A percentile compares a stretch with the other conserved stretches of the same genome.
Evolutionary conservation across 2,329 filamentous ascomycete species (phyloP).

Genomic region (Penicillium sp.): DNA sequence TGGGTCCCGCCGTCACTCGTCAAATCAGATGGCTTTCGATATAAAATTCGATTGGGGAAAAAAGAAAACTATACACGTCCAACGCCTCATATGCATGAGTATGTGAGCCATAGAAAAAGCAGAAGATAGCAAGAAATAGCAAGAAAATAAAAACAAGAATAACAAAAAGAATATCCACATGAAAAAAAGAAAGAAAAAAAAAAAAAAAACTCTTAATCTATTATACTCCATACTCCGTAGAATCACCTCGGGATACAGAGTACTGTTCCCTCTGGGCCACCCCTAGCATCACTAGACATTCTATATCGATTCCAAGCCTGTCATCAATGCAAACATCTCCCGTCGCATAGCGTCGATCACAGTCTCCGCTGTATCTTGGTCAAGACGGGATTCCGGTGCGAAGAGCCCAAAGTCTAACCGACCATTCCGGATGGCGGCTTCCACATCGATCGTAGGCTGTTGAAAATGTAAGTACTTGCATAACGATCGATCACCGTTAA

Average conservation of each 20-base stretch:
- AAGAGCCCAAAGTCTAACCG: constrained; percentile 25
- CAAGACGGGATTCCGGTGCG: constrained; percentile 16
- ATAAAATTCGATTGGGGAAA: background rate
- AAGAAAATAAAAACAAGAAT: background rate
- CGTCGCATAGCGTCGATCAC: constrained; percentile 17
- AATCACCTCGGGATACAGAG: background rate
- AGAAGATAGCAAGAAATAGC: background rate
- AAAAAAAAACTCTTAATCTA: background rate
- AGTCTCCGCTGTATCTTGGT: constrained; percentile 9
- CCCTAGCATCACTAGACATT: constrained; percentile 3
- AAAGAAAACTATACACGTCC: constrained; percentile 14
- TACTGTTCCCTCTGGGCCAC: background rate
- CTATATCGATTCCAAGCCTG: constrained; percentile 4
- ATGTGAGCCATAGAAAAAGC: background rate
- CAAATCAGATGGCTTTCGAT: constrained; percentile 10
- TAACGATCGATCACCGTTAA: constrained; percentile 9
- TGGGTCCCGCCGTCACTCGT: constrained; percentile 12
- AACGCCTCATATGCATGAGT: constrained; percentile 20
- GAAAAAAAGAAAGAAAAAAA: background rate
- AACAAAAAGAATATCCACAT: background rate
- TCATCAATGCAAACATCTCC: constrained; percentile 15
- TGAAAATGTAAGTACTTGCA: constrained; percentile 14
- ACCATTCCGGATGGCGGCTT: constrained; percentile 23
- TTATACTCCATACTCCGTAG: background rate
- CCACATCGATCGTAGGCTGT: constrained; percentile 27